Evolutionary conservation across 768 basidiomycete genomes (phyloP), one percentile per base, ranked within the genome.

Genomic region (Clitopilus hobsonii): DNA sequence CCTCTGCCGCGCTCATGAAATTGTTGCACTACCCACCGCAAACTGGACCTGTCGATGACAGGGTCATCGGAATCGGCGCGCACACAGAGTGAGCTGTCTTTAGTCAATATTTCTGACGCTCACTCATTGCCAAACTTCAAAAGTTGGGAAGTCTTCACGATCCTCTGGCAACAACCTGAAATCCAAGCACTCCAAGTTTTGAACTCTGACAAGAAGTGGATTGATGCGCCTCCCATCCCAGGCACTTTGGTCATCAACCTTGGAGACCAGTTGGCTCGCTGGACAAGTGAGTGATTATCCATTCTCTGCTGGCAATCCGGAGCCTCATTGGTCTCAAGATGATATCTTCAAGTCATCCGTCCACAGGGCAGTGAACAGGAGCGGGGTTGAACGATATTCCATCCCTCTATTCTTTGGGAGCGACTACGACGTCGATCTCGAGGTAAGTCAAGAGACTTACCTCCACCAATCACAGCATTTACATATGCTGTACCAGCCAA

Each of bases 381-480:
- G 82, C 22, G 88, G 89, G 3, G 71, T 76, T 25, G 72, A 75
- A 18, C 80, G 94, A 23, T 94, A 90, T 67, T 92, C 91, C 0
- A 89, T 94, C 20, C 93, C 94, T 0, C 73, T 94, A 24, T 96
- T 97, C 73, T 94, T 94, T 59, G 93, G 94, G 2, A 88, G 86
- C 11, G 91, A 95, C 65, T 93, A 94, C 64, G 81, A 94, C 58
- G 89, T 94, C 4, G 74, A 71, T 53, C 75, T 96, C 1, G 86
- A 91, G 79, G 91, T 91, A n/a, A n/a, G n/a, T n/a, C n/a, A n/a
- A n/a, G 54, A 6, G 78, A 60, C 32, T 48, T 38, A 36, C 49
- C 36, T 54, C 22, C 27, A 14, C 22, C 13, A 14, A 23, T 51
- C 52, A 47, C 29, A 52, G 36, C 29, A 11, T 7, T 4, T 18